Percentiles rank a stretch among this genome's conserved stretches.
phyloP scores from a whole-genome alignment of 2,329 filamentous ascomycete genomes.

The Fusarium sp. region DNA sequence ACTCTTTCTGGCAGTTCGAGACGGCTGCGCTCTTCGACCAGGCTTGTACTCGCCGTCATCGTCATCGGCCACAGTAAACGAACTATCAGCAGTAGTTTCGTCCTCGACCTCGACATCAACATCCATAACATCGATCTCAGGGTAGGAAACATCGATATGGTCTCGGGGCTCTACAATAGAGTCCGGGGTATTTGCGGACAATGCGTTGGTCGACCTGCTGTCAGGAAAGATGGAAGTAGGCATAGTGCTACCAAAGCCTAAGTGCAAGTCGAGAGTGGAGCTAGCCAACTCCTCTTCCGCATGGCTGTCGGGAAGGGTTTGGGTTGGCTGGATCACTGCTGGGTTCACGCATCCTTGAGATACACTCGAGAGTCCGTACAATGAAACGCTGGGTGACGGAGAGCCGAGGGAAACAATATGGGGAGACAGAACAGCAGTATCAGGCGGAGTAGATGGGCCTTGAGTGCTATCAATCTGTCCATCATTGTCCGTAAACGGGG shows the following conservation, averaged over 20 bases:
- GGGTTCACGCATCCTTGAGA: constrained; percentile 36
- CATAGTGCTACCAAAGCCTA: constrained; percentile 5
- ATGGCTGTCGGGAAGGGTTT: not conserved
- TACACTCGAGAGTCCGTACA: constrained; percentile 26
- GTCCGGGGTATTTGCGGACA: not conserved
- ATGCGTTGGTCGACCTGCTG: not conserved
- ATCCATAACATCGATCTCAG: constrained; percentile 24
- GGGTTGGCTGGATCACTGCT: constrained; percentile 27
- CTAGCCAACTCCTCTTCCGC: constrained; percentile 1
- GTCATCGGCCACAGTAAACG: not conserved
- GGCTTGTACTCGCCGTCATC: constrained; percentile 22
- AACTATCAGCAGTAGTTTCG: not conserved
- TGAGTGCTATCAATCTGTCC: constrained; percentile 26
- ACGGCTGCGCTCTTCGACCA: constrained; percentile 1
- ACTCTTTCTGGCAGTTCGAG: constrained; percentile 9
- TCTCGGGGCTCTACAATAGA: constrained; percentile 5
- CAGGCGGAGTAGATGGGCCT: constrained; percentile 39
- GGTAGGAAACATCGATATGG: constrained; percentile 10
- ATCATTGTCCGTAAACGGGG: constrained; percentile 35
- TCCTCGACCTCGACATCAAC: constrained; percentile 9
- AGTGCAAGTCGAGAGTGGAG: constrained; percentile 12
- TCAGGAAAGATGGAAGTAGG: constrained; percentile 1
- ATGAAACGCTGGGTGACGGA: constrained; percentile 20
- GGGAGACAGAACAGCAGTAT: constrained; percentile 25
- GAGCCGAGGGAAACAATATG: constrained; percentile 16